Evolutionary conservation across 345 rosid genomes (phyloP), one percentile per base, ranked within the genome.

Genomic region (Pugionium cornutum): DNA sequence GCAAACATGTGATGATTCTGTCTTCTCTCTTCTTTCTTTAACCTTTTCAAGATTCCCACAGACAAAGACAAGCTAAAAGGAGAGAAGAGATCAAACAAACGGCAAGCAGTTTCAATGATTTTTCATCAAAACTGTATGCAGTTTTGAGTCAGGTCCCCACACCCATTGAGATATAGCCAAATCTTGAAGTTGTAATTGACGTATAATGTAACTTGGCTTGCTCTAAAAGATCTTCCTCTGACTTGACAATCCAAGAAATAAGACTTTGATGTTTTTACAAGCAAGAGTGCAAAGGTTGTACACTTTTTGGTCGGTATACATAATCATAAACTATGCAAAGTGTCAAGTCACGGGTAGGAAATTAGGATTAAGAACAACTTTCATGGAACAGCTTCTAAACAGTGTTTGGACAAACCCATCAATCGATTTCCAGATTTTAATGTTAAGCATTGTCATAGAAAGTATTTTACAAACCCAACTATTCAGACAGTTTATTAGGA

Each of bases 1-100:
- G 66, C 76, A 72, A 57, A 72, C 71, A 72, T 65, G 75, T 71
- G 75, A 71, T 71, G 75, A 71, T 71, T 71, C 65, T 64, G 34
- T 71, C 58, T 18, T 18, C 18, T 64, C 59, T 42, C 56, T 63
- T 48, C 18, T 53, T 64, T 40, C 35, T 2, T 36, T 56, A 27
- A 33, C 25, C 75, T 71, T 64, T 71, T 71, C 65, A 41, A 64
- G 69, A 64, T 71, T 71, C 75, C 52, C 45, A 32, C 37, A 55
- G 44, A 55, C 64, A 56, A 48, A 63, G 64, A 8, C 18, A 28
- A 54, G 50, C 50, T n/a, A 62, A 62, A 35, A 44, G 4, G 6
- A 5, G 41, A 36, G 7, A n/a, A 5, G 29, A 63, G 31, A 3
- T 55, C 9, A 25, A 48, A 28, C 39, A 53, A 64, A 56, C 65